A percentile compares a stretch with the other conserved stretches of the same genome.
Conservation (phyloP, 352 stramenopile genomes). For the Globisporangium nunn region DNA sequence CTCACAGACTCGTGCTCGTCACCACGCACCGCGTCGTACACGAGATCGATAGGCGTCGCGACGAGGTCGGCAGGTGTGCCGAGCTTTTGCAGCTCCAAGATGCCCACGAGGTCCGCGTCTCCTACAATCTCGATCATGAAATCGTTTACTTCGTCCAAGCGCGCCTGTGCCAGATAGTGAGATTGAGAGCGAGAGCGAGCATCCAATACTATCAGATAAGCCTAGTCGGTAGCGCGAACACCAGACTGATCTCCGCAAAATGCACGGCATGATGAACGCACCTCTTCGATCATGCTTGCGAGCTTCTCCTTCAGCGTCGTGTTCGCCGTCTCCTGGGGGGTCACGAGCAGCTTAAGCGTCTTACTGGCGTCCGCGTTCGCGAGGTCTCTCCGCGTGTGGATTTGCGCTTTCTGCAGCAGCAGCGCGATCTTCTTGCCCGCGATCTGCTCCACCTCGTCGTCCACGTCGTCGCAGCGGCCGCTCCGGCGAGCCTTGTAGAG, state of each 20-base stretch:
- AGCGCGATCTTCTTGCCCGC: constrained; percentile 32
- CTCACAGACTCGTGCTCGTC: constrained; percentile 12
- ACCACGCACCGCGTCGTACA: constrained; percentile 30
- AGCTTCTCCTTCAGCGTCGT: constrained; percentile 33
- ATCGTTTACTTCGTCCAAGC: constrained; percentile 77
- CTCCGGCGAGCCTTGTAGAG: constrained; percentile 27
- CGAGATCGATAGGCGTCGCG: constrained; percentile 59
- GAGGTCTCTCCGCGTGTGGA: constrained; percentile 54
- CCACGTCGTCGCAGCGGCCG: constrained; percentile 38
- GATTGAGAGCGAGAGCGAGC: neutral
- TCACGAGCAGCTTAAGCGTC: constrained; percentile 27
- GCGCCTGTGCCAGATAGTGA: constrained; percentile 21
- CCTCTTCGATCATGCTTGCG: constrained; percentile 52
- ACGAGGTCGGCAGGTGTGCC: constrained; percentile 74
- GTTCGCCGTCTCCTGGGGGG: constrained; percentile 29
- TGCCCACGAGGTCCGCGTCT: constrained; percentile 32
- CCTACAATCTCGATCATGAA: constrained; percentile 64
- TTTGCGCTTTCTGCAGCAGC: constrained; percentile 31
- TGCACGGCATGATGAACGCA: constrained; percentile 6
- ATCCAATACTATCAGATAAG: too few relatives aligned
- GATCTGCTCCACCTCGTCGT: constrained; percentile 74
- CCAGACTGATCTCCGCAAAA: too few relatives aligned
- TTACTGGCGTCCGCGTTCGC: constrained; percentile 32
- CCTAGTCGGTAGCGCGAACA: too few relatives aligned
- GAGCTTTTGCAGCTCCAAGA: constrained; percentile 70